Percentiles rank a stretch among this genome's conserved stretches.
phyloP scores from a whole-genome alignment of 2,329 filamentous ascomycete genomes.

The Ophiostoma australiae region DNA sequence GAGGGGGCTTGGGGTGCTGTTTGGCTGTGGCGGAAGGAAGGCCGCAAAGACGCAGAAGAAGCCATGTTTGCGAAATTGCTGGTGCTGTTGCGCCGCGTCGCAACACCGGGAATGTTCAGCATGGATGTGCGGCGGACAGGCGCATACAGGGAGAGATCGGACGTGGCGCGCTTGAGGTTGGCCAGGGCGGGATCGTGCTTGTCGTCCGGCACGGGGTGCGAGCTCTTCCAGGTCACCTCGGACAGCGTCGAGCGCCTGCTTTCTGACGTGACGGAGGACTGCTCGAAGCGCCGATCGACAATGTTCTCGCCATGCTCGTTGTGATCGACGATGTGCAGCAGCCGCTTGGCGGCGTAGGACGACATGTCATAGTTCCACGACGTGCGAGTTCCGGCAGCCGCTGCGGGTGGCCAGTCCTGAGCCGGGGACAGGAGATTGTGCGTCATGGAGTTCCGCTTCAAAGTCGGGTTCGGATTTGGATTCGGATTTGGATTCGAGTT shows the following conservation, averaged over 20 bases:
- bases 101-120: constrained; percentile 47
- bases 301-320: constrained; percentile 25
- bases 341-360: constrained; percentile 44
- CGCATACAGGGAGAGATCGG: constrained; percentile 46
- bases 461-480: background rate
- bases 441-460: background rate
- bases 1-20: constrained; percentile 36
- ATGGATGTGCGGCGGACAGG: constrained; percentile 47
- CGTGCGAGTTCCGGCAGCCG: constrained; percentile 30
- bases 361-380: constrained; percentile 43
- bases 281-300: constrained; percentile 29
- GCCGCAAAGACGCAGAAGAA: constrained; percentile 28
- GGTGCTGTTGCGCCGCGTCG: constrained; percentile 39
- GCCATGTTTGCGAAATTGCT: constrained; percentile 24
- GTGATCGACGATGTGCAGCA: constrained; percentile 31
- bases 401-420: background rate
- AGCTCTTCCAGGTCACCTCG: constrained; percentile 38
- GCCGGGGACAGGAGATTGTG: constrained; percentile 12
- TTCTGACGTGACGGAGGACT: constrained; percentile 36
- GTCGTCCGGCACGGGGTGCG: constrained; percentile 31
- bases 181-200: constrained; percentile 32
- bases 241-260: constrained; percentile 34
- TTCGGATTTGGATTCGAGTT: background rate
- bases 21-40: constrained; percentile 29
- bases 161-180: constrained; percentile 37